Evolutionary conservation across 176 grass and related monocot species (phyloP).

Genomic region (Cocos nucifera): DNA sequence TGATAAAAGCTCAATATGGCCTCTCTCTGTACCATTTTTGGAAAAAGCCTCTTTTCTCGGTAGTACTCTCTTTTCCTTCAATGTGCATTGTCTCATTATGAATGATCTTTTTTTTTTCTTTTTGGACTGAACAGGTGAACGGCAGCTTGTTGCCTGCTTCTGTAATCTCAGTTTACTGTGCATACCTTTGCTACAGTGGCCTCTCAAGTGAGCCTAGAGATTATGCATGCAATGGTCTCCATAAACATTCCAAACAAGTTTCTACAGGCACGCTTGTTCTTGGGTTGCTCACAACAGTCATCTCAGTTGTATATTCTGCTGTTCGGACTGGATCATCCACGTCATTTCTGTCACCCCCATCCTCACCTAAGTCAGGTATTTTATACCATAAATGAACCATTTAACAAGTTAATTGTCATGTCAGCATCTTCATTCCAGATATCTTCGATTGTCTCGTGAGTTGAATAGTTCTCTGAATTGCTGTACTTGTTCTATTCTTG

Average conservation of each 20-base stretch:
- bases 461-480: too few relatives aligned
- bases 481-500: background rate
- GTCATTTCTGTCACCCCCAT: conserved; percentile 77
- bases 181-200: conserved; percentile 78
- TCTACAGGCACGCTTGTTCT: conserved; percentile 67
- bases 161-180: conserved; percentile 71
- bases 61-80: too few relatives aligned
- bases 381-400: too few relatives aligned
- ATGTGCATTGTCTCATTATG: too few relatives aligned
- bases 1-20: too few relatives aligned
- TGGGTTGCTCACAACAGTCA: conserved; percentile 89
- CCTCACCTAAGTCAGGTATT: conserved; percentile 76
- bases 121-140: conserved; percentile 45
- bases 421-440: too few relatives aligned
- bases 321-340: conserved; percentile 89
- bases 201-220: conserved; percentile 79
- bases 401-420: too few relatives aligned
- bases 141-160: conserved; percentile 89
- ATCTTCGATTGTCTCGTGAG: too few relatives aligned
- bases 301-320: conserved; percentile 91
- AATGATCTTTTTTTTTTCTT: too few relatives aligned
- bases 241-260: conserved; percentile 79
- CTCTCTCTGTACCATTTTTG: too few relatives aligned
- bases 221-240: conserved; percentile 80
- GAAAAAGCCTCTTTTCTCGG: too few relatives aligned